phyloP scores from a whole-genome alignment of 352 stramenopile species.

The Phytophthora tubulina region DNA sequence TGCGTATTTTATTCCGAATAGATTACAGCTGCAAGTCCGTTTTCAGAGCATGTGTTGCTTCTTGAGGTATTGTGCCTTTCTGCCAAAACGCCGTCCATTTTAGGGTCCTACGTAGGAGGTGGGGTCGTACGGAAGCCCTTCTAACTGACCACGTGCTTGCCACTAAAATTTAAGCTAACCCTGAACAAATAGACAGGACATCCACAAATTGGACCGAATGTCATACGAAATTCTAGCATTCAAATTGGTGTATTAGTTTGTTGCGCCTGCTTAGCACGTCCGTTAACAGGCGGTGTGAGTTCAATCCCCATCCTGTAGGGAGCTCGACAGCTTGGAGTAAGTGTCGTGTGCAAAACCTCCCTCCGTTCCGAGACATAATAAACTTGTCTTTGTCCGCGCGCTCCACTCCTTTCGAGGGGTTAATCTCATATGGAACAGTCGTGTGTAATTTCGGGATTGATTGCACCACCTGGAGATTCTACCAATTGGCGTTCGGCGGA shows the following conservation, averaged over 20 bases:
- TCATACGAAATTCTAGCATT: background rate
- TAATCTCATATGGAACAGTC: constrained; percentile 29
- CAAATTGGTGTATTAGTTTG: constrained; percentile 8
- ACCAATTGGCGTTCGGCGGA: constrained; percentile 14
- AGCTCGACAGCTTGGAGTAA: constrained; percentile 36
- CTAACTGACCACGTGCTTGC: too few relatives aligned
- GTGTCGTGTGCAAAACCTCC: constrained; percentile 42
- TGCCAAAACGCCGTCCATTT: too few relatives aligned
- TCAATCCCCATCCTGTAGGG: constrained; percentile 10
- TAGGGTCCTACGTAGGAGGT: too few relatives aligned
- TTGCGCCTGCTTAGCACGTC: constrained; percentile 1
- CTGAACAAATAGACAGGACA: too few relatives aligned
- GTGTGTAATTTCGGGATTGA: background rate
- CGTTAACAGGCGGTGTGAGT: constrained; percentile 14
- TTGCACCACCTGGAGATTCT: background rate
- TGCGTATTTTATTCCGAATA: too few relatives aligned
- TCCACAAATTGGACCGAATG: background rate
- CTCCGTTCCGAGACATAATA: constrained; percentile 40
- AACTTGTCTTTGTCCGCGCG: constrained; percentile 26
- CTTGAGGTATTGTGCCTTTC: too few relatives aligned
- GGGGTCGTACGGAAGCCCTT: too few relatives aligned
- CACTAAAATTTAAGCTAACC: too few relatives aligned
- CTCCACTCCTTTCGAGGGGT: constrained; percentile 21
- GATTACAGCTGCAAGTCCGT: too few relatives aligned
- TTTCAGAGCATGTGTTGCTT: too few relatives aligned